These are phyloP conservation scores for Penicillium coffeae DNA, from an alignment of 495 filamentous ascomycete species.

Conservation along the genomic window DNA sequence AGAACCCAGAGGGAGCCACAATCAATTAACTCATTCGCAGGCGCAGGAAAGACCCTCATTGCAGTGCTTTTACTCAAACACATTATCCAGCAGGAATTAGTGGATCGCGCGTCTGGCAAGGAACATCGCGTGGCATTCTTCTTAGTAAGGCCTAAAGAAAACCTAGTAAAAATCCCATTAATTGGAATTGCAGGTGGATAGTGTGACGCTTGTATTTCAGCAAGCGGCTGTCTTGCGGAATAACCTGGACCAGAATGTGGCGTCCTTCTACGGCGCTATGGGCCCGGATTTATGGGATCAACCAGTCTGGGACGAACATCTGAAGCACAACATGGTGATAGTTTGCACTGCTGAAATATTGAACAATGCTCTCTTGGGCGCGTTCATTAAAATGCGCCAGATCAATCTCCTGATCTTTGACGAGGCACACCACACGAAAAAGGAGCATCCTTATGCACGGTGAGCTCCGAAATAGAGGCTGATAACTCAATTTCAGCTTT, in stretches of 20 bases:
- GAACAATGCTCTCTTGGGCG: constrained; percentile 70
- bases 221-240: constrained; percentile 77
- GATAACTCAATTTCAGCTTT: background rate
- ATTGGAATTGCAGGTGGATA: constrained; percentile 59
- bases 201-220: constrained; percentile 86
- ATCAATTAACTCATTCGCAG: constrained; percentile 32
- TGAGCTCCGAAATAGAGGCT: constrained; percentile 10
- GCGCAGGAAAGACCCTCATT: constrained; percentile 96
- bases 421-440: constrained; percentile 96
- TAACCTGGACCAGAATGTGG: constrained; percentile 79
- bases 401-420: constrained; percentile 95
- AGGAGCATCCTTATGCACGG: constrained; percentile 86
- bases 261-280: constrained; percentile 74
- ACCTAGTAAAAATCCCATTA: background rate
- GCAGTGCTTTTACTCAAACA: constrained; percentile 82
- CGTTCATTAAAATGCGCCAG: constrained; percentile 73
- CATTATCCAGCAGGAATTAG: constrained; percentile 73
- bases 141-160: constrained; percentile 48
- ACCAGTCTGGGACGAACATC: constrained; percentile 64
- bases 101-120: constrained; percentile 58
- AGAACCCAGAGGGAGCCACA: no score
- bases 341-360: constrained; percentile 93
- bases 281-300: constrained; percentile 62
- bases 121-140: constrained; percentile 74
- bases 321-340: constrained; percentile 75